Base-by-base conservation (phyloP, 331 rosid species). In the Rosa hybrid region DNA sequence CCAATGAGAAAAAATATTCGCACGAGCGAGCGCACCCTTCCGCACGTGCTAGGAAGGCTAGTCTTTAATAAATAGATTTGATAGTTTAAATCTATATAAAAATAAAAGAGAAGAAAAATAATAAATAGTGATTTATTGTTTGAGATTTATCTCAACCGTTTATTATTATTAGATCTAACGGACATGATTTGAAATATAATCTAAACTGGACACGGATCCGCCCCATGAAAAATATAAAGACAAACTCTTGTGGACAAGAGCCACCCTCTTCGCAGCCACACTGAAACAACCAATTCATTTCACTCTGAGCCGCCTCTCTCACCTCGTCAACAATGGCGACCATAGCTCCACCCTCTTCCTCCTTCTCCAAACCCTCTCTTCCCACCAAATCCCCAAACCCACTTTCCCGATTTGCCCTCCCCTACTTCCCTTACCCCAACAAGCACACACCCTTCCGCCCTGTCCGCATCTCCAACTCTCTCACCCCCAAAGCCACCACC, bases 311-410 rank as follows among this genome's bases (percentile, higher is more conserved):
- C 45, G 53, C 63, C 59, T 17, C 63, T n/a, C 59, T 12, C 71
- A 50, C 23, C 34, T 49, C 53, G 67, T 77, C 86, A 49, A 20
- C 78, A 71, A 93, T 93, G 98, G 97, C 97, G 71, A 83, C 89
- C 63, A 12, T 83, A 1, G 50, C 90, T 65, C 83, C 91, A 0
- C 62, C 80, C 21, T 78, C 70, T 23, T 69, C 76, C 54, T 30
- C 80, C 87, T 78, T 76, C 81, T 1, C 77, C 21, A 76, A 71
- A 41, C 23, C 53, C 68, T 76, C 56, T 23, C 57, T 38, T 46
- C 57, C 89, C n/a, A 8, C 84, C 54, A 46, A 81, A n/a, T 71
- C 77, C 68, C 0, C 78, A 0, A n/a, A 57, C 68, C 60, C 81
- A 64, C 12, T 67, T 57, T 38, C 57, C 78, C 50, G 75, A 69